A percentile compares a stretch with the other conserved stretches of the same genome.
Conservation (phyloP, 2,329 filamentous ascomycete species). For the Keithomyces neogunnii region DNA sequence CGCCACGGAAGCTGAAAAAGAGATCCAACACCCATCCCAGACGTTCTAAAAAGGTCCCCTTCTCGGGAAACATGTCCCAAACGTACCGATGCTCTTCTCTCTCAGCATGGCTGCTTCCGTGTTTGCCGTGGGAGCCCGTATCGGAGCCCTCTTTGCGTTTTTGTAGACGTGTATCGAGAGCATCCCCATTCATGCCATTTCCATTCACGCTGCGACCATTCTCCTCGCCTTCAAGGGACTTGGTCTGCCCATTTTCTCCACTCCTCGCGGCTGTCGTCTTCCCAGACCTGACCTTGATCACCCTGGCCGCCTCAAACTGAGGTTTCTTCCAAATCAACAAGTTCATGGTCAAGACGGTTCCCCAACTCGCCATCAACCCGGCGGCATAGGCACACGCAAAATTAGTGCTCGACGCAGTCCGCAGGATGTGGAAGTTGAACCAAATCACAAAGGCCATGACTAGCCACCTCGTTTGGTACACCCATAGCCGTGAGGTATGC, state of each 20-base stretch:
- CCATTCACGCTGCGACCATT: too few species aligned
- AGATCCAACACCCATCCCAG: conserved; percentile 50
- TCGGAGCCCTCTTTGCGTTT: conserved; percentile 10
- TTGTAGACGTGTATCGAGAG: conserved; percentile 7
- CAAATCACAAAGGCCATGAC: conserved; percentile 34
- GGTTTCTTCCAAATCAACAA: conserved; percentile 46
- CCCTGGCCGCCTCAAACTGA: conserved; percentile 47
- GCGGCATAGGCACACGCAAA: conserved; percentile 40
- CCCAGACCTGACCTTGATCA: conserved; percentile 22
- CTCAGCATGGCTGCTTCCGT: not conserved
- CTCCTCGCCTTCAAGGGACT: not conserved
- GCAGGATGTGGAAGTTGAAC: conserved; percentile 35
- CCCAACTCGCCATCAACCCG: conserved; percentile 43
- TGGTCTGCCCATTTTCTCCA: conserved; percentile 1
- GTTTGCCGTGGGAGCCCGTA: not conserved
- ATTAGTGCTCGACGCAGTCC: conserved; percentile 39
- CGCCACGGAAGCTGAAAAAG: conserved; percentile 43
- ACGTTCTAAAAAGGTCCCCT: conserved; percentile 38
- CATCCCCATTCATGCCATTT: not conserved
- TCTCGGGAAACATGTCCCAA: conserved; percentile 51
- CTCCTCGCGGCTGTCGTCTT: not conserved
- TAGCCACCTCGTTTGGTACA: conserved; percentile 40
- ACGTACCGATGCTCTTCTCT: conserved; percentile 37
- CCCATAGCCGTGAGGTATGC: conserved; percentile 39
- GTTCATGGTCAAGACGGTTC: conserved; percentile 38